Conservation (phyloP, 495 filamentous ascomycete genomes). For the Neurospora sublineolata region DNA sequence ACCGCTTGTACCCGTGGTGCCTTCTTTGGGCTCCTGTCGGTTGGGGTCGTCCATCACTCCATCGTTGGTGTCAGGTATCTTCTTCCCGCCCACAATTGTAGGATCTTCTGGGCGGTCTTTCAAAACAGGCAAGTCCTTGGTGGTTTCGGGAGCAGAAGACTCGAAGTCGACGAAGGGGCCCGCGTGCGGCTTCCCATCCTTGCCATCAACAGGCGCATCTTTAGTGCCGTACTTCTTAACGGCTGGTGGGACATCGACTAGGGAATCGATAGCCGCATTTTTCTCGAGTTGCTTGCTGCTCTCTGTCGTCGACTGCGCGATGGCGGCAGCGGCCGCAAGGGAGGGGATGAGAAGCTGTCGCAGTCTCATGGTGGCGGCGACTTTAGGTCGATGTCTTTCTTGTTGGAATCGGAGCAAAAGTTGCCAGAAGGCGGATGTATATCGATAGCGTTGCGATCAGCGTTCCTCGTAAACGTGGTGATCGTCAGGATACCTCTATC, state of each 20-base stretch:
- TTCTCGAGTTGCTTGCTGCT: slow-evolving; percentile 6
- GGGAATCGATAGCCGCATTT: slow-evolving; percentile 4
- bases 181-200: slow-evolving; percentile 88
- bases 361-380: slow-evolving; percentile 27
- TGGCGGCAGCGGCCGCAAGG: slow-evolving; percentile 24
- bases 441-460: neutral
- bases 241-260: slow-evolving; percentile 9
- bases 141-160: slow-evolving; percentile 22
- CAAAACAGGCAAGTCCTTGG: slow-evolving; percentile 33
- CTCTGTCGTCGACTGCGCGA: slow-evolving; percentile 14
- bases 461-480: neutral
- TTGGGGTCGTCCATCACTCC: slow-evolving; percentile 86
- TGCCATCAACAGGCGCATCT: slow-evolving; percentile 87
- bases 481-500: neutral
- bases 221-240: slow-evolving; percentile 52
- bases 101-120: slow-evolving; percentile 38
- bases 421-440: neutral
- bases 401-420: neutral
- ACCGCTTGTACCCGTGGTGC: slow-evolving; percentile 76
- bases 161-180: slow-evolving; percentile 75
- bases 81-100: slow-evolving; percentile 46
- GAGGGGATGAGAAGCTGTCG: slow-evolving; percentile 34
- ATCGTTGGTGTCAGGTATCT: slow-evolving; percentile 67
- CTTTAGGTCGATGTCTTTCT: neutral
- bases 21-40: slow-evolving; percentile 60